These are phyloP conservation scores for Tetrahymena elliotti DNA, from an alignment of 73 alveolate genomes.

Conservation along the genomic window DNA sequence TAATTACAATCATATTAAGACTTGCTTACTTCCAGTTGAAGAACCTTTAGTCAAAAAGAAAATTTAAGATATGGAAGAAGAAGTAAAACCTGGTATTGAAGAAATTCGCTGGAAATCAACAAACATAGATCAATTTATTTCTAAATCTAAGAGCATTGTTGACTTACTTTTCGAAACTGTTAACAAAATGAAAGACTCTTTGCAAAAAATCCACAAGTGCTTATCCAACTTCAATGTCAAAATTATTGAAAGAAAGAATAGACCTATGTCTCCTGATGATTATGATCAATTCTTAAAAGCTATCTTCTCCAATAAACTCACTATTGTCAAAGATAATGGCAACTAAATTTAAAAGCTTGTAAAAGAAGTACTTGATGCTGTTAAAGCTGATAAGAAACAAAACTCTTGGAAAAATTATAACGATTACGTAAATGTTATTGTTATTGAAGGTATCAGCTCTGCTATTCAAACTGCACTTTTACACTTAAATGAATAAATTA, in stretches of 20 bases:
- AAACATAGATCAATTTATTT: slow-evolving; percentile 84
- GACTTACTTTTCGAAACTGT: slow-evolving; percentile 69
- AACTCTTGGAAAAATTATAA: slow-evolving; percentile 69
- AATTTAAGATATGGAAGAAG: slow-evolving; percentile 90
- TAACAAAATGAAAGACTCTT: slow-evolving; percentile 76
- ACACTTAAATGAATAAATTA: slow-evolving; percentile 59
- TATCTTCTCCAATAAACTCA: slow-evolving; percentile 51
- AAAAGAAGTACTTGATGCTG: slow-evolving; percentile 80
- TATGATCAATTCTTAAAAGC: slow-evolving; percentile 81
- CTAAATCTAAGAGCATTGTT: slow-evolving; percentile 71
- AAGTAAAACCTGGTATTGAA: slow-evolving; percentile 93
- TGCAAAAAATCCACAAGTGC: slow-evolving; percentile 51
- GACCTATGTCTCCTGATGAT: slow-evolving; percentile 95
- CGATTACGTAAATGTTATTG: slow-evolving; percentile 72
- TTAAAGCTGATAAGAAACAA: slow-evolving; percentile 70
- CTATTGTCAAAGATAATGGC: slow-evolving; percentile 69
- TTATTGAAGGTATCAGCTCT: slow-evolving; percentile 69
- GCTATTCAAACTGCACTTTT: slow-evolving; percentile 57
- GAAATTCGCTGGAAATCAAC: slow-evolving; percentile 95
- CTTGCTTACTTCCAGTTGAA: slow-evolving; percentile 95
- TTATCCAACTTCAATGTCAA: slow-evolving; percentile 63
- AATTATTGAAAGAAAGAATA: slow-evolving; percentile 74
- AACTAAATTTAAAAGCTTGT: slow-evolving; percentile 66
- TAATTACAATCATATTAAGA: slow-evolving; percentile 92
- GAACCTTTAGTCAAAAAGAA: slow-evolving; percentile 96